Evolutionary conservation across 176 grass and related monocot species (phyloP).

Genomic region (Melocanna baccifera): DNA sequence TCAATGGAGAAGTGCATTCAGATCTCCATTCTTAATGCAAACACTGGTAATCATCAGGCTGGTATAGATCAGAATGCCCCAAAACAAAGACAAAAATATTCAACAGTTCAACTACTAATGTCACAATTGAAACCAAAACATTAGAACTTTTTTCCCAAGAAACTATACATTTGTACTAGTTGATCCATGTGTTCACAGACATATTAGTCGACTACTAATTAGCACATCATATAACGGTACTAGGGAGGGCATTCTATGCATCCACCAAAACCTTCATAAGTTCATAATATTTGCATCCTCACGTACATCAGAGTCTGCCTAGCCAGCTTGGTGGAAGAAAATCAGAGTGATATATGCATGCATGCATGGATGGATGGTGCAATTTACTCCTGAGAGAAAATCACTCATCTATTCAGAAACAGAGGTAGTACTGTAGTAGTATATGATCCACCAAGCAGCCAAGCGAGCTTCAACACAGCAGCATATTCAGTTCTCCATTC

Average conservation of each 20-base stretch:
- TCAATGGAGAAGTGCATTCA: conserved; percentile 17
- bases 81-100: neutral
- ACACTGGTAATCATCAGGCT: conserved; percentile 46
- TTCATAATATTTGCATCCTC: conserved; percentile 34
- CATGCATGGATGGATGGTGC: neutral
- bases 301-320: conserved; percentile 23
- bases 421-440: neutral
- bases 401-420: neutral
- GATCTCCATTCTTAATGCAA: conserved; percentile 36
- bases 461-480: conserved; percentile 16
- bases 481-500: conserved; percentile 25
- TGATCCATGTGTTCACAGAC: neutral
- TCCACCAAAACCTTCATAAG: conserved; percentile 29
- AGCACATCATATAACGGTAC: neutral
- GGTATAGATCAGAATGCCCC: neutral
- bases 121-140: neutral
- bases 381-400: neutral
- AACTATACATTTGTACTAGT: neutral
- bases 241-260: neutral
- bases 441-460: conserved; percentile 12
- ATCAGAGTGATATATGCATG: neutral
- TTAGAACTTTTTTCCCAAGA: neutral
- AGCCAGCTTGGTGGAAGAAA: neutral
- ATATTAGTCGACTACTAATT: neutral
- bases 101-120: neutral